Conservation (phyloP, 257 asterid genomes). For the Jacaranda mimosifolia region DNA sequence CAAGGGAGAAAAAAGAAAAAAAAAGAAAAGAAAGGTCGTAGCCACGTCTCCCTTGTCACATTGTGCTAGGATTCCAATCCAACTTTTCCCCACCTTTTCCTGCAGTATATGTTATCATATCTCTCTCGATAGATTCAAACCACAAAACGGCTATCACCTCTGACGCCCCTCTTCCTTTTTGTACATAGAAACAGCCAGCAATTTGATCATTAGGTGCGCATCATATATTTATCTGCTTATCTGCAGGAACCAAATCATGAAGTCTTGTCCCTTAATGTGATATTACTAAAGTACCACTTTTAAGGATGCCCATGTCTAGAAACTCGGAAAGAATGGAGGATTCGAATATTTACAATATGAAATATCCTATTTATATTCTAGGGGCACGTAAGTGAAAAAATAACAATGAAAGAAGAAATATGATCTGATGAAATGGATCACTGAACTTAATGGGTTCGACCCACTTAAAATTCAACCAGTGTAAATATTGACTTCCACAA, state of each 20-base stretch:
- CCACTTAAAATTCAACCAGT: too few species aligned
- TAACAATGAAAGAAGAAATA: too few species aligned
- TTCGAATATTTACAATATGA: too few species aligned
- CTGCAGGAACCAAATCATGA: slow-evolving; percentile 32
- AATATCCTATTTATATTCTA: too few species aligned
- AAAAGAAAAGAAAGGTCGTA: background rate
- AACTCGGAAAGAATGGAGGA: too few species aligned
- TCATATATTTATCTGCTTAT: slow-evolving; percentile 28
- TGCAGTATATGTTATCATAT: slow-evolving; percentile 28
- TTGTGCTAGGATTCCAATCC: background rate
- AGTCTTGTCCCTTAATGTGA: background rate
- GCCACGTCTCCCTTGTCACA: background rate
- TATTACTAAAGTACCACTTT: too few species aligned
- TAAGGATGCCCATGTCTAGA: too few species aligned
- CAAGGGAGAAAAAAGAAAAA: background rate
- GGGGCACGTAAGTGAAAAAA: too few species aligned
- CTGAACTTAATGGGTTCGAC: too few species aligned
- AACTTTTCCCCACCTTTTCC: slow-evolving; percentile 30
- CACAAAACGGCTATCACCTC: slow-evolving; percentile 30
- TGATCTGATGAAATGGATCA: too few species aligned
- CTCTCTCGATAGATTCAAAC: slow-evolving; percentile 29
- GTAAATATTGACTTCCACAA: too few species aligned
- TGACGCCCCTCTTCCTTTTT: background rate
- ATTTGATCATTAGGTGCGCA: slow-evolving; percentile 22
- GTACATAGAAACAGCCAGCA: slow-evolving; percentile 22